Evolutionary conservation across 1,284 basidiomycete species (phyloP), one percentile per base, ranked within the genome.

Genomic region (Phellopilus nigrolimitatus): DNA sequence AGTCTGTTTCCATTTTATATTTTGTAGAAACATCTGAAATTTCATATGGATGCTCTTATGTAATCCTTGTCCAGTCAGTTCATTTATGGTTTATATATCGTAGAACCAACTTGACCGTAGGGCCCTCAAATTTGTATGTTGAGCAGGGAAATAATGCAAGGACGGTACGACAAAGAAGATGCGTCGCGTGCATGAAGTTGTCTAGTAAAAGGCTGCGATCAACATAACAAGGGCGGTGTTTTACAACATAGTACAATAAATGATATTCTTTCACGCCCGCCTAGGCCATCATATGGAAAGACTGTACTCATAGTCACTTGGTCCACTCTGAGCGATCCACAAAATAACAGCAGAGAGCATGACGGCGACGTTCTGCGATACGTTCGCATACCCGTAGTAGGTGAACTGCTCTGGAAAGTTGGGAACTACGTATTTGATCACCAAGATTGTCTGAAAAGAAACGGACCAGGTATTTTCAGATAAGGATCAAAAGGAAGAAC

Each of bases 301-400:
- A 60, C 85, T 91, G 66, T 94, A 95, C 64, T 94, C 91, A 67
- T 92, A 93, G 65, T 95, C 91, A 57, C 74, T 80, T 58, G 82
- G 80, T 1, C 79, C 74, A 56, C 79, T 89, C 71, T 93, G 91
- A 3, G 89, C 88, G 53, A 91, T 79, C 92, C 92, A 95, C 15
- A 95, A 76, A 2, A 92, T 78, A 55, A 91, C 75, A 0, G 85
- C 82, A 13, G 86, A 88, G n/a, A 95, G 75, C 95, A 98, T 97
- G 61, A 97, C 78, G 1, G 84, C 81, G 5, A 89, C 80, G 64
- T 94, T 97, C 74, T 95, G 94, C 17, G 89, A 84, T 12, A 97
- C 93, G 66, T 94, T 95, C 28, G 94, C 92, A 52, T 93, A 90
- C 17, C 95, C 95, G 66, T 95, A 98, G 68, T 95, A 95, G 33